Base-by-base conservation (phyloP, 2,329 filamentous ascomycete genomes). In the Parasarocladium wereldwijsianum region DNA sequence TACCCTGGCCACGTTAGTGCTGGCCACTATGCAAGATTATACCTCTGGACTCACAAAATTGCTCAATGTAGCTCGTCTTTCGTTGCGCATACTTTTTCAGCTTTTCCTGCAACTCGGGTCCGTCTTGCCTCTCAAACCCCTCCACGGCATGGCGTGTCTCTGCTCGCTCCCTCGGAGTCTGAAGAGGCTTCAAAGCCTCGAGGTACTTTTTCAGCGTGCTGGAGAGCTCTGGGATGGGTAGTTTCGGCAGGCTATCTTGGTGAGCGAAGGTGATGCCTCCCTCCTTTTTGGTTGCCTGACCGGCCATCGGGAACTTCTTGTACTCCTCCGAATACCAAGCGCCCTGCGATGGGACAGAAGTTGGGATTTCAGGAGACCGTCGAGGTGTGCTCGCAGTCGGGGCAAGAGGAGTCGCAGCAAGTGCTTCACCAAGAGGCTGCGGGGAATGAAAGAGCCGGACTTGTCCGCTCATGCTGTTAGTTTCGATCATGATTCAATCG, bases 11-110 rank as follows among this genome's bases (percentile, higher is more conserved):
- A 17, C 28, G 5, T 18, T 12, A 24, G 24, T 4, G n/a, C n/a
- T n/a, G n/a, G n/a, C n/a, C n/a, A n/a, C n/a, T n/a, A n/a, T n/a
- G n/a, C n/a, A n/a, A n/a, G n/a, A n/a, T n/a, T n/a, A n/a, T n/a
- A n/a, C n/a, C n/a, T n/a, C 20, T 11, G 12, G 8, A 22, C 82
- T 49, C 69, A 93, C 87, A 98, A 44, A 98, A 98, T 46, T 98
- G 90, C 50, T 96, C 90, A 43, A 98, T 96, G 49, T 94, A 98
- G 54, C 87, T 96, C 21, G 83, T 83, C 57, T 86, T 87, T 25
- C 80, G 84, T 28, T 73, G 75, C 7, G 90, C 86, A 60, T 96
- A 98, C 44, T 77, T 75, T 60, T 86, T 90, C 33, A 96, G 57
- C 52, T 79, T 86, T 36, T 90, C 83, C 49, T 98, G 86, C 27